Evolutionary conservation across 805 yeast genomes (phyloP).

Genomic region (Suhomyces kilbournensis): DNA sequence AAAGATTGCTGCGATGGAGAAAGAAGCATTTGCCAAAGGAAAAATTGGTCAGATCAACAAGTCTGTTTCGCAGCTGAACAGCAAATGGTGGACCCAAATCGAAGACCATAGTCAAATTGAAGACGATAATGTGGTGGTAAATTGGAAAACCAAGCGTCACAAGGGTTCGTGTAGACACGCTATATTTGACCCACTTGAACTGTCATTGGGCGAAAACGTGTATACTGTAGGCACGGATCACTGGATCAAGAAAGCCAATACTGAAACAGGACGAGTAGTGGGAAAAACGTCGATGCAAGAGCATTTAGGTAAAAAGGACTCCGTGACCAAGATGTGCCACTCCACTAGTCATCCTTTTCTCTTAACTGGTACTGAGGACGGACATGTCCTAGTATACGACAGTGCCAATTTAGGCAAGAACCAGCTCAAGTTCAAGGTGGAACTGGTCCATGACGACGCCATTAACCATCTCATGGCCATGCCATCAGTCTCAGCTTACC

Average conservation of each 20-base stretch:
- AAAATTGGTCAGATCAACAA: conserved; percentile 19
- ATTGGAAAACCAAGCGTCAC: conserved; percentile 89
- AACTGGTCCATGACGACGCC: conserved; percentile 69
- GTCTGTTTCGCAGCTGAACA: conserved; percentile 32
- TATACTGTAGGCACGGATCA: conserved; percentile 79
- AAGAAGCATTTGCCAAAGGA: conserved; percentile 23
- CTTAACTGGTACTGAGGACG: conserved; percentile 65
- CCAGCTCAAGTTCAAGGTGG: conserved; percentile 44
- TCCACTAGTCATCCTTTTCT: conserved; percentile 49
- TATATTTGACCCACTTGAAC: conserved; percentile 53
- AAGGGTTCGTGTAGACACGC: conserved; percentile 82
- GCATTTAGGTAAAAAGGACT: conserved; percentile 25
- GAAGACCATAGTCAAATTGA: conserved; percentile 22
- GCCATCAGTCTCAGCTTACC: conserved; percentile 71
- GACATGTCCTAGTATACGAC: conserved; percentile 63
- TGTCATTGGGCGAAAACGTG: conserved; percentile 46
- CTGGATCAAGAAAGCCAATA: conserved; percentile 67
- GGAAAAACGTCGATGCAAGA: conserved; percentile 42
- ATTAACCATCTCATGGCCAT: conserved; percentile 71
- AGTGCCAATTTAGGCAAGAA: conserved; percentile 47
- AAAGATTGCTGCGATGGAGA: conserved; percentile 17
- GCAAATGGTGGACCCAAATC: conserved; percentile 47
- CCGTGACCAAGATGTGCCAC: conserved; percentile 43
- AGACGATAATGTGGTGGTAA: conserved; percentile 29
- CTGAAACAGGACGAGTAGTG: conserved; percentile 73